These are phyloP conservation scores for Chalara sp. DNA, from an alignment of 2,329 filamentous ascomycete species.

Conservation along the genomic window DNA sequence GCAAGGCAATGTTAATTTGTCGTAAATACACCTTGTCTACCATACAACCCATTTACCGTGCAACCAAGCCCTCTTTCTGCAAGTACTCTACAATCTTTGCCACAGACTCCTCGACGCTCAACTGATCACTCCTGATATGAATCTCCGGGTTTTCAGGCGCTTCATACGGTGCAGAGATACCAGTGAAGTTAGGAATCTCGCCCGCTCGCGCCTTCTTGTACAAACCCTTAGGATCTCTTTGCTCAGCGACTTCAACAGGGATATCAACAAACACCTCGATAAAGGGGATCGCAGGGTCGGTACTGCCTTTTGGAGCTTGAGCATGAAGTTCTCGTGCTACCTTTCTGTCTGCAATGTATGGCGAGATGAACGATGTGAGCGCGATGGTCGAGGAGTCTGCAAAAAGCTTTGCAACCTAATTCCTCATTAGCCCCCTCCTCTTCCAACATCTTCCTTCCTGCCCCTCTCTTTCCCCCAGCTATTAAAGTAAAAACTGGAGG, in stretches of 20 bases:
- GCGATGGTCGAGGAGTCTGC: conserved; percentile 83
- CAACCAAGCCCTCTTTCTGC: conserved; percentile 55
- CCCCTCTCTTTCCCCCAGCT: no score
- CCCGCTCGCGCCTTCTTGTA: conserved; percentile 96
- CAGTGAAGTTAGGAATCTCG: conserved; percentile 95
- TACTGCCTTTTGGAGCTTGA: conserved; percentile 45
- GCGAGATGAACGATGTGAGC: conserved; percentile 94
- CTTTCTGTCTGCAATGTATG: conserved; percentile 81
- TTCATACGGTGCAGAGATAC: conserved; percentile 93
- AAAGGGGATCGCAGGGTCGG: conserved; percentile 64
- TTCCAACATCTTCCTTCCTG: neutral
- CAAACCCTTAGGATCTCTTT: conserved; percentile 92
- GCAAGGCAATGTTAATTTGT: no score
- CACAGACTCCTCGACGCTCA: conserved; percentile 83
- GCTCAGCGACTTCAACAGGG: conserved; percentile 83
- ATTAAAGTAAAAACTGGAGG: neutral
- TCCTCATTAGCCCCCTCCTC: neutral
- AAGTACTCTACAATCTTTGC: conserved; percentile 76
- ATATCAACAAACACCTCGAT: conserved; percentile 93
- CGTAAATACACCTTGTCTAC: no score
- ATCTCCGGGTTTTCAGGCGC: conserved; percentile 81
- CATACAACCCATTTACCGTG: conserved; percentile 4
- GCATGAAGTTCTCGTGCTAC: conserved; percentile 76
- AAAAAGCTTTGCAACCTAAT: conserved; percentile 85
- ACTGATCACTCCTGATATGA: conserved; percentile 74